A percentile compares a stretch with the other conserved stretches of the same genome.
Conservation (phyloP, 1,284 basidiomycete species). For the Lignosus rhinocerotis region DNA sequence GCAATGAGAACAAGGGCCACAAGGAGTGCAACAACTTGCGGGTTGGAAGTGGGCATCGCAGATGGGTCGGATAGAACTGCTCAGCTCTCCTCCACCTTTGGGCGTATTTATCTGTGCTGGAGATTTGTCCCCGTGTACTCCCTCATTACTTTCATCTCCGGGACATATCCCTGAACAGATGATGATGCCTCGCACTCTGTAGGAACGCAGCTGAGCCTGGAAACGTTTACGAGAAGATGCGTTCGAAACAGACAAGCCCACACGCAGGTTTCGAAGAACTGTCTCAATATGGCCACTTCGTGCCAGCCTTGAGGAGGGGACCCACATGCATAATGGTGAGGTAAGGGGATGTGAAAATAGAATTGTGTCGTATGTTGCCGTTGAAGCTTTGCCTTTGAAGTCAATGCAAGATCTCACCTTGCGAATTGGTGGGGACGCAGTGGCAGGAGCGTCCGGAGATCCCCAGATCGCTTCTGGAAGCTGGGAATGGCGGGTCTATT, state of each 20-base stretch:
- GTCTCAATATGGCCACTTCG: conserved; percentile 17
- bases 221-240: conserved; percentile 21
- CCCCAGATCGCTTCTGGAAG: conserved; percentile 21
- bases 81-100: neutral
- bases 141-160: conserved; percentile 17
- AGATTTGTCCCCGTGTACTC: conserved; percentile 14
- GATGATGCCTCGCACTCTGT: conserved; percentile 15
- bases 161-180: neutral
- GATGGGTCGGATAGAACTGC: conserved; percentile 4
- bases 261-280: conserved; percentile 4
- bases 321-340: conserved; percentile 16
- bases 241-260: conserved; percentile 11
- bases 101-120: conserved; percentile 17
- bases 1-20: conserved; percentile 7
- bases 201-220: conserved; percentile 23
- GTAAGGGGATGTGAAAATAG: conserved; percentile 19
- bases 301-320: conserved; percentile 12
- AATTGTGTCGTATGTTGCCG: conserved; percentile 19
- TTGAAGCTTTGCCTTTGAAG: conserved; percentile 23
- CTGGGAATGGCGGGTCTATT: conserved; percentile 7
- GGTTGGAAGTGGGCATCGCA: conserved; percentile 6
- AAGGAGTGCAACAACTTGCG: conserved; percentile 6
- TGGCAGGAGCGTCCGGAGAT: conserved; percentile 20
- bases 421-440: conserved; percentile 16
- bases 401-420: conserved; percentile 14